A percentile compares a stretch with the other conserved stretches of the same genome.
Evolutionary conservation across 805 yeast genomes (phyloP).

Genomic region (Scheffersomyces coipomensis): DNA sequence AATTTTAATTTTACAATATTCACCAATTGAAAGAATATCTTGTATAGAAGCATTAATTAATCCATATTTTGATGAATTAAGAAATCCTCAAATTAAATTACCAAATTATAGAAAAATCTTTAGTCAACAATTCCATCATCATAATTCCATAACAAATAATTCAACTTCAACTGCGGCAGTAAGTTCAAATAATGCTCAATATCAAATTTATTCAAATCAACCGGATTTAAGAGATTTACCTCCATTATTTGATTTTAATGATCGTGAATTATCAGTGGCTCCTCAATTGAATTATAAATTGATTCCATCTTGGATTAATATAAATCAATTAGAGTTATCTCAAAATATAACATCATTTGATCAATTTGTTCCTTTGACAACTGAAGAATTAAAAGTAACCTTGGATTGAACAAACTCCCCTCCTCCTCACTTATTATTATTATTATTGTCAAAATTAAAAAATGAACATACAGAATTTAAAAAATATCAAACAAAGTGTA

Average conservation of each 20-base stretch:
- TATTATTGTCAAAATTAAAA: too few relatives aligned
- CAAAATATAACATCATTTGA: constrained; percentile 24
- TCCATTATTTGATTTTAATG: constrained; percentile 50
- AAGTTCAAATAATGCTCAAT: constrained; percentile 40
- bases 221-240: constrained; percentile 46
- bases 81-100: constrained; percentile 33
- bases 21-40: constrained; percentile 62
- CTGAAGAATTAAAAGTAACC: constrained; percentile 34
- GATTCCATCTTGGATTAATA: constrained; percentile 38
- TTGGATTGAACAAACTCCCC: constrained; percentile 21
- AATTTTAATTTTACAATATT: constrained; percentile 59
- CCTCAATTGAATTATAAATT: constrained; percentile 38
- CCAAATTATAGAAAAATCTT: constrained; percentile 44
- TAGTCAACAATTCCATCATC: constrained; percentile 33
- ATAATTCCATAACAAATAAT: constrained; percentile 10
- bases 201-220: constrained; percentile 37
- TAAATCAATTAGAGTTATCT: constrained; percentile 18
- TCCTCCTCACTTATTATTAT: neutral
- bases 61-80: constrained; percentile 56
- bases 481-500: too few relatives aligned
- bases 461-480: too few relatives aligned
- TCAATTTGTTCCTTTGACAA: constrained; percentile 39
- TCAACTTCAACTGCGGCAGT: constrained; percentile 16
- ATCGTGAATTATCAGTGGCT: constrained; percentile 48
- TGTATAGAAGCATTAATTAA: constrained; percentile 54